Evolutionary conservation across 1,284 basidiomycete species (phyloP), one percentile per base, ranked within the genome.

Genomic region (Papiliotrema flavescens): DNA sequence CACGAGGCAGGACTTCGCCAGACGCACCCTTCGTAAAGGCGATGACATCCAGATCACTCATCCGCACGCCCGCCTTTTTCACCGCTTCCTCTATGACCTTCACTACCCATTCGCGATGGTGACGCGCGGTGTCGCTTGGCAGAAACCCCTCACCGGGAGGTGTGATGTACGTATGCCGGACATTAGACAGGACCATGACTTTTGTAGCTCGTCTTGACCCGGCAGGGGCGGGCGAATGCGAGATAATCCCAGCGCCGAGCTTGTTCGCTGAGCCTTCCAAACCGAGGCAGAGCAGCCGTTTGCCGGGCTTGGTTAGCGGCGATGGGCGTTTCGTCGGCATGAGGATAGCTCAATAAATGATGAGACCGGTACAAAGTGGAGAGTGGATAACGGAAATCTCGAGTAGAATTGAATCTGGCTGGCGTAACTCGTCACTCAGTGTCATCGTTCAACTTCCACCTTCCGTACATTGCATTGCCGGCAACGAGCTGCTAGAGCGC

Each of bases 241-340:
- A 84, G 75, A 98, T 91, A 47, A 98, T 82, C 4, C 96, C 96
- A 20, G 88, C 89, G n/a, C 96, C 96, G 35, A 98, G 83, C 77
- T 99, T 99, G 80, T 99, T 99, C 37, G 96, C 96, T 22, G 90
- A 93, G 19, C 93, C 93, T 76, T 96, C 93, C 41, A 97, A 83
- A 13, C 93, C 93, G 32, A 97, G 83, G 41, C 77, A 78, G 34
- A 80, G 61, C 20, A 74, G 66, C 13, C 68, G 70, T 13, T 51
- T 43, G 2, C 24, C 35, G 8, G 50, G 50, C 24, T 23, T 20
- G 2, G 14, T 44, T 26, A 51, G 24, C 19, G 50, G 50, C 14
- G 50, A 51, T 4, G 24, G 26, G n/a, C 44, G 43, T 23, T 51
- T 51, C 6, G 35, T 5, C 26, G 40, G 24, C 36, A 44, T 28